A percentile compares a stretch with the other conserved stretches of the same genome.
These are phyloP conservation scores for Zygosaccharomyces lentus DNA, from an alignment of 805 yeast species.

Conservation along the genomic window DNA sequence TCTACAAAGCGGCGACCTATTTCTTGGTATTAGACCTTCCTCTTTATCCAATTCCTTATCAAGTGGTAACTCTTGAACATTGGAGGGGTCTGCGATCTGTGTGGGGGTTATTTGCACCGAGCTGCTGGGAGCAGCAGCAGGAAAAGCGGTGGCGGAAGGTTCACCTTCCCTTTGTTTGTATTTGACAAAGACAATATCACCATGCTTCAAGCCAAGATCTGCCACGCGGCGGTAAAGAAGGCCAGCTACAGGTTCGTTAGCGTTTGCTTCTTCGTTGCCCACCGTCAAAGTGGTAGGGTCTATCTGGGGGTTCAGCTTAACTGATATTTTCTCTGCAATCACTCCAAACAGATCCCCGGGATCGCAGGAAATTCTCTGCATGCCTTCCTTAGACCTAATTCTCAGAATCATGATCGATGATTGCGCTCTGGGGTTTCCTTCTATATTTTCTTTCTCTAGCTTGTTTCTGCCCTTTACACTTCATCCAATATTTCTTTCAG, in stretches of 20 bases:
- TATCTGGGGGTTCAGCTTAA: constrained; percentile 21
- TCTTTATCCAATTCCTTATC: constrained; percentile 63
- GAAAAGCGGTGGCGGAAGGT: background rate
- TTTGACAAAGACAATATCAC: constrained; percentile 50
- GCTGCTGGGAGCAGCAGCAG: constrained; percentile 6
- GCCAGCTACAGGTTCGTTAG: constrained; percentile 25
- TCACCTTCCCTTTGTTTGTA: constrained; percentile 28
- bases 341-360: constrained; percentile 39
- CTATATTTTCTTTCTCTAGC: background rate
- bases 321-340: constrained; percentile 41
- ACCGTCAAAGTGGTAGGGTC: constrained; percentile 29
- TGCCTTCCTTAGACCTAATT: constrained; percentile 82
- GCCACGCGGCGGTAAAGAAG: constrained; percentile 32
- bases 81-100: constrained; percentile 12
- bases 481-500: background rate
- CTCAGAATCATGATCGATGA: constrained; percentile 52
- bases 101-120: constrained; percentile 13
- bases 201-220: constrained; percentile 53
- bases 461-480: background rate
- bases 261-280: constrained; percentile 28
- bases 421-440: background rate
- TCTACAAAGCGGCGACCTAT: constrained; percentile 60
- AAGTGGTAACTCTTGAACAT: constrained; percentile 53
- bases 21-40: constrained; percentile 69
- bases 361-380: constrained; percentile 60